phyloP scores from a whole-genome alignment of 768 basidiomycete genomes.

The Agaricus subrufescens region DNA sequence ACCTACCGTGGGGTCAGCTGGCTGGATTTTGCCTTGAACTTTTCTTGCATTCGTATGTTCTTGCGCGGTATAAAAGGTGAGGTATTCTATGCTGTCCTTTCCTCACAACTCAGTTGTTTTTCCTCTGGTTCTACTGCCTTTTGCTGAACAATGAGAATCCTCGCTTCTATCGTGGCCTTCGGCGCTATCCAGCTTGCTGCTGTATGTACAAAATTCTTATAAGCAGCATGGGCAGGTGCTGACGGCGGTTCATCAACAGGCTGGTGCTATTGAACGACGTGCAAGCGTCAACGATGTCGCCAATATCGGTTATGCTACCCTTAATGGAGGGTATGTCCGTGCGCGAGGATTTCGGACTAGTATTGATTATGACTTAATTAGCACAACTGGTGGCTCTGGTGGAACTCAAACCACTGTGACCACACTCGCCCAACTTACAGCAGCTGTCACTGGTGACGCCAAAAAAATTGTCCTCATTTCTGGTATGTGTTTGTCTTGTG shows the following conservation, averaged over 20 bases:
- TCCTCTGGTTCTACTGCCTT: neutral
- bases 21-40: neutral
- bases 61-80: conserved; percentile 5
- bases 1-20: neutral
- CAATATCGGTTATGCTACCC: conserved; percentile 33
- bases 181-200: conserved; percentile 24
- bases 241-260: neutral
- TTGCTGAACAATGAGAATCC: conserved; percentile 26
- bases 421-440: conserved; percentile 34
- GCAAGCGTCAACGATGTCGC: conserved; percentile 33
- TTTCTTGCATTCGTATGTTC: neutral
- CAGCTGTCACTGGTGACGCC: conserved; percentile 34
- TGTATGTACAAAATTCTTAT: conserved; percentile 12
- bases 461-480: conserved; percentile 42
- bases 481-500: conserved; percentile 18
- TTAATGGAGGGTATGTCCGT: conserved; percentile 31
- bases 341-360: neutral
- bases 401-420: conserved; percentile 39
- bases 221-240: neutral
- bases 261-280: conserved; percentile 20
- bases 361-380: conserved; percentile 11
- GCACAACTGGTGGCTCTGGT: conserved; percentile 41
- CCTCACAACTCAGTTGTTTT: conserved; percentile 8
- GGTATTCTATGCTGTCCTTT: neutral
- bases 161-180: conserved; percentile 26